Percentiles rank a stretch among this genome's conserved stretches.
phyloP scores from a whole-genome alignment of 768 basidiomycete species.

The Tephrocybe sp. region DNA sequence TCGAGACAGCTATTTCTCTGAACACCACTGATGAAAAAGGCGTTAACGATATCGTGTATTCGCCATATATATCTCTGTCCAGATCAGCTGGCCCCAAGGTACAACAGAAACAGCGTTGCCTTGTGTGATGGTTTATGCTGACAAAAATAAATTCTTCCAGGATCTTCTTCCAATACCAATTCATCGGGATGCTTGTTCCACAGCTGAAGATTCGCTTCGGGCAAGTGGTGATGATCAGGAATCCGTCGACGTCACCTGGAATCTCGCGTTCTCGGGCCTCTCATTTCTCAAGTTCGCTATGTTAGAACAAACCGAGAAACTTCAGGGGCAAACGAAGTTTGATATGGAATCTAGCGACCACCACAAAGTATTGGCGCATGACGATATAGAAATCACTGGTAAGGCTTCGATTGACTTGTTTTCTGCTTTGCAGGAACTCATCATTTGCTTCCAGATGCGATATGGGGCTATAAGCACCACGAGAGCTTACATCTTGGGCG shows the following conservation, averaged over 20 bases:
- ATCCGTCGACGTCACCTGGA: conserved; percentile 33
- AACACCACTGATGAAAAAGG: conserved; percentile 6
- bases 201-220: background rate
- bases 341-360: conserved; percentile 20
- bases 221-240: conserved; percentile 16
- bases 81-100: conserved; percentile 30
- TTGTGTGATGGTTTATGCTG: no score
- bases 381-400: conserved; percentile 25
- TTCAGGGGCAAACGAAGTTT: background rate
- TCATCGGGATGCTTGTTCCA: conserved; percentile 26
- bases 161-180: conserved; percentile 20
- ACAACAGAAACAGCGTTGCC: background rate
- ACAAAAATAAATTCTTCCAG: background rate
- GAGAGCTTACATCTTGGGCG: conserved; percentile 31
- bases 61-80: conserved; percentile 19
- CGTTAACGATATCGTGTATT: conserved; percentile 12
- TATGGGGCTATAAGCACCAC: conserved; percentile 26
- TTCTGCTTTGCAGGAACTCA: background rate
- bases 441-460: conserved; percentile 20
- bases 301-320: conserved; percentile 16
- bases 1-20: conserved; percentile 16
- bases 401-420: conserved; percentile 4
- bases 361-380: conserved; percentile 21
- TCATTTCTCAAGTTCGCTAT: conserved; percentile 22
- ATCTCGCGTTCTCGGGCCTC: conserved; percentile 27